Percentiles rank a stretch among this genome's conserved stretches.
Evolutionary conservation across 2,329 filamentous ascomycete species (phyloP).

Genomic region (Penicillium sp.): DNA sequence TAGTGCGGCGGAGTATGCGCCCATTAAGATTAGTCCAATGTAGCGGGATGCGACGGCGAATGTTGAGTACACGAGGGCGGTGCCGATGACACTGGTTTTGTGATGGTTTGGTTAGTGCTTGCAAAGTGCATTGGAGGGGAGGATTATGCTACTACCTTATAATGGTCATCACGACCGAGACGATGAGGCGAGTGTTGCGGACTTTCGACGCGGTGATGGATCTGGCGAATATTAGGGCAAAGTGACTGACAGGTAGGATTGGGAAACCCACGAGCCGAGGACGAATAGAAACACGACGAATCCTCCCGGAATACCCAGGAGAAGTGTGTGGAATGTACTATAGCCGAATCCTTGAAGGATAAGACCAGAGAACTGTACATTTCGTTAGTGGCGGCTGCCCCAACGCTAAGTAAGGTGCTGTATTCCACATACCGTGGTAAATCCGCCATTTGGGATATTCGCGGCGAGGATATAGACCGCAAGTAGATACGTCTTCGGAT

Average conservation of each 20-base stretch:
- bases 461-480: constrained; percentile 25
- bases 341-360: background rate
- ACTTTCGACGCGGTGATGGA: background rate
- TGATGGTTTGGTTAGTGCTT: background rate
- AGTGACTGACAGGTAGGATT: background rate
- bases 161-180: background rate
- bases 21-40: background rate
- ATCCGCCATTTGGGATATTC: background rate
- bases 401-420: background rate
- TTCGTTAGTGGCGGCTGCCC: background rate
- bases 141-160: background rate
- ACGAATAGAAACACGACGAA: background rate
- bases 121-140: background rate
- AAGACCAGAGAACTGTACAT: background rate
- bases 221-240: background rate
- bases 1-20: constrained; percentile 42
- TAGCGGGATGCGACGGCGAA: background rate
- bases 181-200: background rate
- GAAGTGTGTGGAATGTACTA: background rate
- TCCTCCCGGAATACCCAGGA: background rate
- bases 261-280: background rate
- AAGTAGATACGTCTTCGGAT: constrained; percentile 36
- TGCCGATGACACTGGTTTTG: background rate
- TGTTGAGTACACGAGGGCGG: background rate
- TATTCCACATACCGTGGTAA: background rate